phyloP scores from a whole-genome alignment of 1,284 basidiomycete species.

The Cryptococcus amylolentus region DNA sequence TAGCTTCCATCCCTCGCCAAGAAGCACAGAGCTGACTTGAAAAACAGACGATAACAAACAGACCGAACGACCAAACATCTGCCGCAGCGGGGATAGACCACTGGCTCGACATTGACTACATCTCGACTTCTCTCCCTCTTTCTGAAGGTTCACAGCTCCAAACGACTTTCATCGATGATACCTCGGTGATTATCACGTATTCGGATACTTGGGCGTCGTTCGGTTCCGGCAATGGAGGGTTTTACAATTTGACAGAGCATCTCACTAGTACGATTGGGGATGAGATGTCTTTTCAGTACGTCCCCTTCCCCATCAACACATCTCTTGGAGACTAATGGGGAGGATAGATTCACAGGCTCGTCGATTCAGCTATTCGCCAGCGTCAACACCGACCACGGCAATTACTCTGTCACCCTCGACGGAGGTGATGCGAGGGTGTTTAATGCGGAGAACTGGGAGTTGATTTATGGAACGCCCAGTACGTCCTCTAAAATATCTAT shows the following conservation, averaged over 20 bases:
- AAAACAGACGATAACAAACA: neutral
- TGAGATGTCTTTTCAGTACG: constrained; percentile 5
- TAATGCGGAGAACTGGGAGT: constrained; percentile 1
- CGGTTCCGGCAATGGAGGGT: neutral
- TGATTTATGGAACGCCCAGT: neutral
- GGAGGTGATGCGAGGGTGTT: constrained; percentile 7
- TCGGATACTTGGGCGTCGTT: neutral
- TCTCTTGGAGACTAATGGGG: neutral
- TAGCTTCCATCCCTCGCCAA: neutral
- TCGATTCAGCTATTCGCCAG: constrained; percentile 16
- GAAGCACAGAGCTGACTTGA: neutral
- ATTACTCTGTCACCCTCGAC: constrained; percentile 20
- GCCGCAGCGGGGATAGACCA: neutral
- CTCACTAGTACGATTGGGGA: neutral
- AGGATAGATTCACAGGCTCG: constrained; percentile 10
- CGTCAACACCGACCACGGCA: constrained; percentile 14
- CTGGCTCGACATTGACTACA: constrained; percentile 1
- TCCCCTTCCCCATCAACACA: neutral
- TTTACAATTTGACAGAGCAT: constrained; percentile 8
- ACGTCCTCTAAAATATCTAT: neutral
- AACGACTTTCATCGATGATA: constrained; percentile 10
- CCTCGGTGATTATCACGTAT: constrained; percentile 5
- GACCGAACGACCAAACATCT: neutral
- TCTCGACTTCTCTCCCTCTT: constrained; percentile 1
- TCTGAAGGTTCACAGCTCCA: neutral